These are phyloP conservation scores for Neurospora sp. DNA, from an alignment of 495 filamentous ascomycete species.

Conservation along the genomic window DNA sequence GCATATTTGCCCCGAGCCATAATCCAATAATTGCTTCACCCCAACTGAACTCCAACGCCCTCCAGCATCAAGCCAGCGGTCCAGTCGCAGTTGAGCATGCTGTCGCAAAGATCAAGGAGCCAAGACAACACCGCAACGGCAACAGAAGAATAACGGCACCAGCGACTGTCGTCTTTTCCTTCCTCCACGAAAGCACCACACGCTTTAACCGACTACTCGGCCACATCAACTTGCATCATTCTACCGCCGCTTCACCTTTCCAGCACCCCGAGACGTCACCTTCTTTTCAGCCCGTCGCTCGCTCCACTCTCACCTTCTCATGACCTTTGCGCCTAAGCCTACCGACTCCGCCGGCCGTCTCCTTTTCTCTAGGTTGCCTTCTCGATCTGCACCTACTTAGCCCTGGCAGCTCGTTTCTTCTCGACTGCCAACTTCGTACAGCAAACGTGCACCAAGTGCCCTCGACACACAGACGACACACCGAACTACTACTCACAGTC, in stretches of 20 bases:
- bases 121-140: not conserved
- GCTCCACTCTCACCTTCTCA: not conserved
- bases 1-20: not conserved
- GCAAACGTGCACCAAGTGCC: not conserved
- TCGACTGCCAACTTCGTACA: not conserved
- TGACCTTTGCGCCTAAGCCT: not conserved
- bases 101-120: not conserved
- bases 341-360: not conserved
- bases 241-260: not conserved
- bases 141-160: not conserved
- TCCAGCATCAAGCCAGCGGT: not conserved
- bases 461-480: not conserved
- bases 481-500: not conserved
- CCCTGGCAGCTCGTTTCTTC: not conserved
- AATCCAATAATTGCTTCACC: not conserved
- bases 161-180: not conserved
- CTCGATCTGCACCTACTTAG: not conserved
- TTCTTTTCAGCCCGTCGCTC: not conserved
- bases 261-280: not conserved
- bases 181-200: not conserved
- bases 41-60: not conserved
- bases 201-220: not conserved
- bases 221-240: not conserved
- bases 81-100: not conserved
- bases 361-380: not conserved